Evolutionary conservation across 306 rosid genomes (phyloP).

Genomic region (Fragaria iinumae): DNA sequence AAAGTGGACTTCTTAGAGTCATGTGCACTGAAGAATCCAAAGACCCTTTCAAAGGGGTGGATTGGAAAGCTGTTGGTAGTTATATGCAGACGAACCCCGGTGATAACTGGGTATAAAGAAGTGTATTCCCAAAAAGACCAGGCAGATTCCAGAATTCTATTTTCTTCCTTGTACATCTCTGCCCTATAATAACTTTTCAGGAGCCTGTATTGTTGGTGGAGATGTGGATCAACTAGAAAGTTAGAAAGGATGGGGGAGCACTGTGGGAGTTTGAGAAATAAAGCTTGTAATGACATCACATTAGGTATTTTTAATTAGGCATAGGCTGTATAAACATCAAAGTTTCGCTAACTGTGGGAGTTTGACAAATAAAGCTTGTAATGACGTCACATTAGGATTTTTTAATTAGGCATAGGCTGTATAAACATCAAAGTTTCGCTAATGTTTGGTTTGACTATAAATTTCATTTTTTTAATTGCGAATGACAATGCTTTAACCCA

Average conservation of each 20-base stretch:
- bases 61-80: slow-evolving; percentile 80
- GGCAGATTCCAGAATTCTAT: slow-evolving; percentile 71
- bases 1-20: background rate
- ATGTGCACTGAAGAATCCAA: slow-evolving; percentile 56
- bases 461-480: background rate
- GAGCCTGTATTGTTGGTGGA: slow-evolving; percentile 63
- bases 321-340: too few species aligned
- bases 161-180: slow-evolving; percentile 68
- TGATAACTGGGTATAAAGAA: slow-evolving; percentile 47
- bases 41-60: slow-evolving; percentile 84
- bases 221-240: slow-evolving; percentile 70
- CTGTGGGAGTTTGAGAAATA: slow-evolving; percentile 10
- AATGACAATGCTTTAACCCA: background rate
- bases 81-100: slow-evolving; percentile 72
- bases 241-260: slow-evolving; percentile 78
- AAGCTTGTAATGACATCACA: too few species aligned
- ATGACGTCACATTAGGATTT: too few species aligned
- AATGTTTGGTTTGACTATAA: background rate
- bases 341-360: slow-evolving; percentile 5
- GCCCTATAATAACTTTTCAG: slow-evolving; percentile 47
- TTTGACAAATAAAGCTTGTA: too few species aligned
- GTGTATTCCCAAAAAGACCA: slow-evolving; percentile 56
- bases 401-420: too few species aligned
- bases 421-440: background rate
- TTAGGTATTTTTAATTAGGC: too few species aligned